These are phyloP conservation scores for Alternaria hordeiaustralica DNA, from an alignment of 2,329 filamentous ascomycete genomes.

Conservation along the genomic window DNA sequence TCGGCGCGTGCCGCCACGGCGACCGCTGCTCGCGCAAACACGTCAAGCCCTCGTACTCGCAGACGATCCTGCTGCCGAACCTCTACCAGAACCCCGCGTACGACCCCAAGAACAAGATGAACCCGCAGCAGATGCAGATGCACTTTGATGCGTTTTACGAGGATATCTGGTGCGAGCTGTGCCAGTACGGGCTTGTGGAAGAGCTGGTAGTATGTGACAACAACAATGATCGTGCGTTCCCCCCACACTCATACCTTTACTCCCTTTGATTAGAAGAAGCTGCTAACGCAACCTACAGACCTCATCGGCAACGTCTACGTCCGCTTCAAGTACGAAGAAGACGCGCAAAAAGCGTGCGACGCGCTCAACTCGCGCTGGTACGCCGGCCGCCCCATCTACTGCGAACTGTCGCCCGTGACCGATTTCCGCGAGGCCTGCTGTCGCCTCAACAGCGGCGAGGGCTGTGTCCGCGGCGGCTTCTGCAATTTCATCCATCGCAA, in stretches of 20 bases:
- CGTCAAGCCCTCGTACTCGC: conserved; percentile 97
- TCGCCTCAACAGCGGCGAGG: conserved; percentile 90
- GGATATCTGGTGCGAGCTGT: conserved; percentile 99
- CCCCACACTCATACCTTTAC: too few relatives aligned
- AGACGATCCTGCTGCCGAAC: conserved; percentile 97
- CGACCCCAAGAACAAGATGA: conserved; percentile 97
- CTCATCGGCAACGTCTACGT: conserved; percentile 99
- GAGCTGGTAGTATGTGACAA: conserved; percentile 99
- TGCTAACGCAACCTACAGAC: conserved; percentile 60
- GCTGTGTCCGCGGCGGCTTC: conserved; percentile 93
- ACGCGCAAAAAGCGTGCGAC: conserved; percentile 91
- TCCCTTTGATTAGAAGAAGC: background rate
- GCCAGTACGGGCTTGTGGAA: conserved; percentile 94
- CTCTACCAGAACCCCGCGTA: conserved; percentile 99
- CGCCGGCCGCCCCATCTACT: conserved; percentile 95
- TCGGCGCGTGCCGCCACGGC: conserved; percentile 96
- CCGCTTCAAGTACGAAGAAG: conserved; percentile 99
- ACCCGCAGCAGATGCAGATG: conserved; percentile 92
- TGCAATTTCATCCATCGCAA: conserved; percentile 99
- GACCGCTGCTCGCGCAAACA: conserved; percentile 98
- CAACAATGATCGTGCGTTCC: conserved; percentile 82
- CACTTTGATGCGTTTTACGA: conserved; percentile 99
- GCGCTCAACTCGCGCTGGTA: conserved; percentile 96
- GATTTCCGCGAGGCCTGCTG: conserved; percentile 99
- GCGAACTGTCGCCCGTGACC: conserved; percentile 94